Evolutionary conservation across 306 rosid species (phyloP), one percentile per base, ranked within the genome.

Genomic region (Hippophae gyantsensis): DNA sequence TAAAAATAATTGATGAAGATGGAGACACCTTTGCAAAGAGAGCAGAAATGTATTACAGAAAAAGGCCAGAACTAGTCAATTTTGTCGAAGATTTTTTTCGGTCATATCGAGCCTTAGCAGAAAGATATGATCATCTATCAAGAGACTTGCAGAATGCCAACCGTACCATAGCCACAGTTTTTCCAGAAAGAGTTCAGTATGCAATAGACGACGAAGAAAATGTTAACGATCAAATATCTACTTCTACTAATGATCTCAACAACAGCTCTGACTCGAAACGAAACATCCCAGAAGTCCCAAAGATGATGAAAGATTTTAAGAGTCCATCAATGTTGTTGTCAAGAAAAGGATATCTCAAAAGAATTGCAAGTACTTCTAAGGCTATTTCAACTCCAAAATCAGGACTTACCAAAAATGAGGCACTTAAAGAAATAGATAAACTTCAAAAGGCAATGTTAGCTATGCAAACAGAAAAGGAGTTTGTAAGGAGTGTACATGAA

Each of bases 11-110:
- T 48, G 72, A 93, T 13, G 60, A 77, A 5, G 84, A 71, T 25
- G 99, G 99, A 27, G 99, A 93, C 61, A 76, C 99, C 13, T 88
- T 93, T 72, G 83, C 86, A 13, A 68, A 84, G 72, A 88, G 94
- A 76, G 99, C 97, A 48, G 96, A 93, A 82, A 93, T 86, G 97
- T 93, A 88, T 80, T 93, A 86, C 74, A 73, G 68, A 56, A 80
- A 76, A 71, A 86, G 97, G 69, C 97, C 97, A 18, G 95, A 86
- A 71, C 84, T 93, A 8, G 52, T 88, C 52, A 60, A n/a, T 56
- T 89, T 80, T 54, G 88, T 88, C 3, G 88, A 86, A 77, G 99
- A 93, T 54, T 68, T 86, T 0, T 88, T 78, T 54, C 69, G 88
- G 45, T 83, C 97, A 8, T 93, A 82, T 58, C 78, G 93, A 77